Conservation (phyloP, 2,329 filamentous ascomycete species). For the Penicillium sp. region DNA sequence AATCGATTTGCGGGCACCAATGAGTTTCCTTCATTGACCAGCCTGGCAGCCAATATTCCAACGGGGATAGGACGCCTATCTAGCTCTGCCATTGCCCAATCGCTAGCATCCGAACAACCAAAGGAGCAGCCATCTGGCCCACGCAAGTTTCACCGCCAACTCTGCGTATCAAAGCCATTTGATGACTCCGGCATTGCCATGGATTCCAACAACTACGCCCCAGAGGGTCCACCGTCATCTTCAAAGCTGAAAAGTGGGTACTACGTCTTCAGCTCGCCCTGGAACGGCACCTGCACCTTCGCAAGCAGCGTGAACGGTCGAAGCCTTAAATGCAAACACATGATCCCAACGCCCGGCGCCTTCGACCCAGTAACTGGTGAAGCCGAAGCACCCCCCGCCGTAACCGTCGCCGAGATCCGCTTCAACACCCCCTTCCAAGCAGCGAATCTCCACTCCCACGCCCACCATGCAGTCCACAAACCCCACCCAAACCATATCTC, state of each 20-base stretch:
- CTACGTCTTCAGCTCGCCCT: conserved; percentile 80
- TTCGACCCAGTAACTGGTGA: conserved; percentile 18
- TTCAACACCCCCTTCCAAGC: conserved; percentile 75
- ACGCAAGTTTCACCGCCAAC: conserved; percentile 34
- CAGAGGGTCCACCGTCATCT: background rate
- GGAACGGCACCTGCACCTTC: conserved; percentile 86
- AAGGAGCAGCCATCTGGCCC: conserved; percentile 22
- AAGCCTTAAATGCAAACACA: conserved; percentile 71
- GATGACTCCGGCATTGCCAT: conserved; percentile 7
- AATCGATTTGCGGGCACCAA: conserved; percentile 52
- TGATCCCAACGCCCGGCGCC: conserved; percentile 49
- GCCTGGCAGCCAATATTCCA: conserved; percentile 27
- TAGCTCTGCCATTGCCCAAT: conserved; percentile 12
- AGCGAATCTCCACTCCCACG: conserved; percentile 31
- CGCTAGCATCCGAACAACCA: conserved; percentile 9
- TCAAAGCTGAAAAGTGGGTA: conserved; percentile 42
- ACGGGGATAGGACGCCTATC: conserved; percentile 26
- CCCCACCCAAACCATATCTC: conserved; percentile 24
- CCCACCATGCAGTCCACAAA: conserved; percentile 21
- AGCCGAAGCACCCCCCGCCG: conserved; percentile 36
- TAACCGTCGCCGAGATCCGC: conserved; percentile 74
- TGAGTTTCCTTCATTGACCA: conserved; percentile 36
- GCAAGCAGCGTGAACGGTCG: conserved; percentile 73
- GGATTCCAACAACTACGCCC: conserved; percentile 10
- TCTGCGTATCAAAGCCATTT: conserved; percentile 33